Evolutionary conservation across 148 eudicot species (phyloP), one percentile per base, ranked within the genome.

Genomic region (Diospyros kaki): DNA sequence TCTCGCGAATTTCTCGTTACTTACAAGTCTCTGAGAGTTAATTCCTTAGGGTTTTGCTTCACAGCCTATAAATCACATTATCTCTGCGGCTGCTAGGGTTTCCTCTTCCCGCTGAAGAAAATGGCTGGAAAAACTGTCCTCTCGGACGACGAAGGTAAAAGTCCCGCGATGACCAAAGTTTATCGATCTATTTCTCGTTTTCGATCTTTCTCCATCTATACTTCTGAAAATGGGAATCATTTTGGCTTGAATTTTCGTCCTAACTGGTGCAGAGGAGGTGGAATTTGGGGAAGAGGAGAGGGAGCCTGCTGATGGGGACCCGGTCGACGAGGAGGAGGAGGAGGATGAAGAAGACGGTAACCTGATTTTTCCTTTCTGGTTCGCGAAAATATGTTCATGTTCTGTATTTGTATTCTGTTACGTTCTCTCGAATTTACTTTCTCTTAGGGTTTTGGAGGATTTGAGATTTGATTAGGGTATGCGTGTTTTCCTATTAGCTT

Each of bases 261-360:
- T 11, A 44, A 17, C 69, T 69, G 13, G 41, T 76, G 81, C 82
- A 94, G 97, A 94, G 71, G 98, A 94, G 83, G 44, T 87, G 17
- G 93, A 86, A 56, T 76, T 55, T 42, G 88, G 84, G 66, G 93
- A 89, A 18, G 95, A 90, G 42, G 98, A 89, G 80, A 84, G 84
- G 74, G 92, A 86, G 61, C 92, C 87, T n/a, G 91, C 84, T n/a
- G 92, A 88, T 52, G 97, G 80, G 2, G 97, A 84, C 15, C 83
- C 55, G 0, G 89, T 80, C 5, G 89, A 85, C 17, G 86, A 72
- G 9, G 87, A 79, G 12, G 88, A 78, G 4, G 94, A 83, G 1
- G 97, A 89, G 1, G 96, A 88, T 15, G 98, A 89, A 45, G 98
- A 93, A 2, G 97, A 94, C 14, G 98, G 90, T 72, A 85, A 4